Conservation (phyloP, 1,284 basidiomycete genomes). For the Bondarzewia mesenterica region DNA sequence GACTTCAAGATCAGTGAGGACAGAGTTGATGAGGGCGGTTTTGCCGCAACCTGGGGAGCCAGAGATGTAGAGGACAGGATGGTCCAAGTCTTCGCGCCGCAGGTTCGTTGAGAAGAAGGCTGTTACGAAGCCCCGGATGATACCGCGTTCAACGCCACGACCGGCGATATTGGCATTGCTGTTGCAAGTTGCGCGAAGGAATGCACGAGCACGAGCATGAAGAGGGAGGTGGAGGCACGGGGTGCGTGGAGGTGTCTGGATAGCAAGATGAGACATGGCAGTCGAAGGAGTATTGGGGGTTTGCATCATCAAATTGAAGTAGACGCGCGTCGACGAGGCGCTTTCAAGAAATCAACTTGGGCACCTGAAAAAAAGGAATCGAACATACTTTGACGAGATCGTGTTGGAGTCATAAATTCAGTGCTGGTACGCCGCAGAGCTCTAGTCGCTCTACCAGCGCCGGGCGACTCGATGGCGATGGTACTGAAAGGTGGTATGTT, state of each 20-base stretch:
- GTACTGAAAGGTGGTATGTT: conserved; percentile 58
- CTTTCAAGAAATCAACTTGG: conserved; percentile 15
- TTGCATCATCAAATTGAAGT: conserved; percentile 30
- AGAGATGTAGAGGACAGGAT: conserved; percentile 57
- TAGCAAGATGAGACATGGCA: conserved; percentile 32
- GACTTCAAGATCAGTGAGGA: conserved; percentile 35
- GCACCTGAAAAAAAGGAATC: conserved; percentile 7
- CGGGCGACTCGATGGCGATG: conserved; percentile 25
- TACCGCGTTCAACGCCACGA: conserved; percentile 50
- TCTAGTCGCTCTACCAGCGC: conserved; percentile 22
- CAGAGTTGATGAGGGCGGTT: conserved; percentile 67
- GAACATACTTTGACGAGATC: conserved; percentile 20
- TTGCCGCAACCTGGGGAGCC: conserved; percentile 78
- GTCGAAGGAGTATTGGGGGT: conserved; percentile 29
- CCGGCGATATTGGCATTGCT: conserved; percentile 46
- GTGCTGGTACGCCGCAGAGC: conserved; percentile 41
- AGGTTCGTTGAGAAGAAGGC: conserved; percentile 32
- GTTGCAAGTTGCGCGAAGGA: conserved; percentile 65
- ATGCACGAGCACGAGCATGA: conserved; percentile 54
- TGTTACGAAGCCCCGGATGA: conserved; percentile 49
- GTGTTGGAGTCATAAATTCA: conserved; percentile 34
- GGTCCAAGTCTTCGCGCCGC: conserved; percentile 24
- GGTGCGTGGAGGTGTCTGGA: conserved; percentile 52
- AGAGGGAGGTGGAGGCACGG: conserved; percentile 46
- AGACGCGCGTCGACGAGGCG: conserved; percentile 38